Evolutionary conservation across 163 green algal genomes (phyloP), one percentile per base, ranked within the genome.

Genomic region (Picocystis sp.): DNA sequence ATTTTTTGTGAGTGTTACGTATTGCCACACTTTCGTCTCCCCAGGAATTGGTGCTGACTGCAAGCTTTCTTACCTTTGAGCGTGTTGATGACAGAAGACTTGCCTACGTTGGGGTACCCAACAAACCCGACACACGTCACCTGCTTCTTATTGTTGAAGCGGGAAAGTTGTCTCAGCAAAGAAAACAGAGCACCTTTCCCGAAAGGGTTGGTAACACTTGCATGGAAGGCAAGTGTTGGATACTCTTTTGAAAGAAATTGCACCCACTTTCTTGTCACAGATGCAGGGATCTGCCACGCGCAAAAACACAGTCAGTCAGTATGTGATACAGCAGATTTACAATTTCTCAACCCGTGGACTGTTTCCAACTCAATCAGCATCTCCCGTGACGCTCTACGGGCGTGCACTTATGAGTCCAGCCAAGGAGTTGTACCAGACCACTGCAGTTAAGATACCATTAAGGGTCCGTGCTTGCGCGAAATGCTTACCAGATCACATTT

Each of bases 21-120:
- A 99, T 74, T 97, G 90, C 90, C 90, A 99, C 56, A 98, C 76
- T 50, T 97, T 96, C 52, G 90, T 99, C 76, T 98, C 83, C 1
- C 90, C 90, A 2, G 90, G 90, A 6, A 98, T 75, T 1, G 90
- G 90, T 2, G 90, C 87, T 17, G 86, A 76, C 91, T 93, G 80
- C 88, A 97, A 38, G 54, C 63, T 62, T 84, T 81, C 47, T 87
- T 87, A 14, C 63, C 79, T 12, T 75, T 63, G 44, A 77, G 65
- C 11, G 67, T 67, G 56, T 79, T 79, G 61, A 79, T 79, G 14
- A 79, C 67, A n/a, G 64, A 75, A 10, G 56, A 70, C 63, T 79
- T 79, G 44, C 71, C 71, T 1, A 79, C 71, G 54, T 79, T 79
- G 21, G 71, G 71, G 46, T 79, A 79, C 14, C 71, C 71, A 3